Base-by-base conservation (phyloP, 139 green algal species). In the Coelastrella sp. region DNA sequence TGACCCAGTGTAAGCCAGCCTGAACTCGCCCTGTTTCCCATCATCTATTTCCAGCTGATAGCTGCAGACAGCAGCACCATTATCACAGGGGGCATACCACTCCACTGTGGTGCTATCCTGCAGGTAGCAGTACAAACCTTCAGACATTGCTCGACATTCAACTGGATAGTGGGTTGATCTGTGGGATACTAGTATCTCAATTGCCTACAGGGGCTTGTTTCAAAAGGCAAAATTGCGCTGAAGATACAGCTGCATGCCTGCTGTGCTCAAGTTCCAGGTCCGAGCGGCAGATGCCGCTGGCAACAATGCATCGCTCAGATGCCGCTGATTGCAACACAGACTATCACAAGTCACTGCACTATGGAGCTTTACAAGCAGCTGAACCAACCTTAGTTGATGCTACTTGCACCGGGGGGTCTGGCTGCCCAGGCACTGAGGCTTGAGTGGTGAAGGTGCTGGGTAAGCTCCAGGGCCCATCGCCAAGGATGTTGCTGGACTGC, bases 21-120 rank as follows among this genome's bases (percentile, higher is more conserved):
- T 59, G 66, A 94, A 95, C 21, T 90, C 79, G 32, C 85, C 79
- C 40, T 62, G 74, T 3, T 19, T 27, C n/a, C 91, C 91, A 15
- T 97, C 89, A 74, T 93, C 90, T 62, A 92, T 85, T 75, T 96
- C 89, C 66, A 97, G 60, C n/a, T 82, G 53, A 59, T 96, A 96
- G n/a, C 62, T 35, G 15, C 62, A 89, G 51, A 96, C 83, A 21
- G 82, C 67, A 19, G 88, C 79, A 57, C 92, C 93, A 43, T 94
- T 93, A 77, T 91, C 89, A 2, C 51, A 4, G 2, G 91, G 88
- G 2, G 86, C n/a, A 23, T 4, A 30, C 92, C 89, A 95, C 30
- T 77, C 32, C 57, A 93, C 60, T 3, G 73, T 88, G n/a, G 89
- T 25, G 21, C 75, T 51, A 5, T 77, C 83, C 88, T 93, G 83